Percentiles rank a stretch among this genome's conserved stretches.
phyloP scores from a whole-genome alignment of 2,329 filamentous ascomycete genomes.

The Colletotrichum somersetense region DNA sequence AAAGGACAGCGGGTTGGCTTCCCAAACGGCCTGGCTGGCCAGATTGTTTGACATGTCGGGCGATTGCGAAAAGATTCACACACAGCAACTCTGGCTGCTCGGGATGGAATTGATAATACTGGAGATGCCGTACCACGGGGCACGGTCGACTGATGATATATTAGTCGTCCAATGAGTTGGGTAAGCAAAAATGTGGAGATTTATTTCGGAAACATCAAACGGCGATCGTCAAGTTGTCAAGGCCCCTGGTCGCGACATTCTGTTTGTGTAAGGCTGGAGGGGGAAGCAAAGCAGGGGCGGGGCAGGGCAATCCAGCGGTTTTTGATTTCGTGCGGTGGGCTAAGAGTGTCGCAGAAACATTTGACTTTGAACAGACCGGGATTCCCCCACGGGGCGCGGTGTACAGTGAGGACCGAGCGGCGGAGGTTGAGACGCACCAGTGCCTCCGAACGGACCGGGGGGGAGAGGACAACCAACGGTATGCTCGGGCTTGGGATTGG shows the following conservation, averaged over 20 bases:
- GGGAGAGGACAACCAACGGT: not conserved
- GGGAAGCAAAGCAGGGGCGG: too few relatives aligned
- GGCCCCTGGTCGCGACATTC: constrained; percentile 12
- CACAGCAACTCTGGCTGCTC: not conserved
- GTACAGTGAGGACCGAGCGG: constrained; percentile 36
- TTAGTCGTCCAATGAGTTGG: constrained; percentile 21
- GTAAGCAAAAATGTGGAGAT: constrained; percentile 27
- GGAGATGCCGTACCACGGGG: not conserved
- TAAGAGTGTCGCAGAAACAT: constrained; percentile 22
- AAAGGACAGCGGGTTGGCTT: constrained; percentile 38
- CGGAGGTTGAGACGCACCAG: constrained; percentile 38
- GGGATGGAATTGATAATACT: fast-evolving
- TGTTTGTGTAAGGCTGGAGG: constrained; percentile 16
- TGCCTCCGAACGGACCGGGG: constrained; percentile 29
- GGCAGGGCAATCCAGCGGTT: not conserved
- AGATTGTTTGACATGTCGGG: constrained; percentile 38
- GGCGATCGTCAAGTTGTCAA: constrained; percentile 15
- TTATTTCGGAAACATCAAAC: constrained; percentile 31
- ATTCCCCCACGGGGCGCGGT: constrained; percentile 34
- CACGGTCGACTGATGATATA: constrained; percentile 10
- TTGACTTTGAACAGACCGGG: constrained; percentile 28
- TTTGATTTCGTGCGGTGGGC: constrained; percentile 25
- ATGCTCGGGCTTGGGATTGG: constrained; percentile 30
- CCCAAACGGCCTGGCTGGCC: constrained; percentile 36
- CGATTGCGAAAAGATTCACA: not conserved